Base-by-base conservation (phyloP, 148 eudicot genomes). In the Rhododendron kiyosumense region DNA sequence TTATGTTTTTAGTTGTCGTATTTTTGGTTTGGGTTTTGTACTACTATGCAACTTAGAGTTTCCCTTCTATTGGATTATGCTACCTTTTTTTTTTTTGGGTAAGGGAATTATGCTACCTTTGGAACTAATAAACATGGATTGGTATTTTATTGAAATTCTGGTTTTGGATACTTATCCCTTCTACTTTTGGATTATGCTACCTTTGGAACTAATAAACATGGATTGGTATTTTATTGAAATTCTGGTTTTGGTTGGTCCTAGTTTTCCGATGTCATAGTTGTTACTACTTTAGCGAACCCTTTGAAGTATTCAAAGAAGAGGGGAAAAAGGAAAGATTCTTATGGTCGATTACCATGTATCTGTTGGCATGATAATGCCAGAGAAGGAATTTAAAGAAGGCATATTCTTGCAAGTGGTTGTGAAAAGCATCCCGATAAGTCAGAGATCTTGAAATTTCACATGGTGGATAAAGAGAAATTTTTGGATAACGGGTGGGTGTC, bases 11-110 rank as follows among this genome's bases (percentile, higher is more conserved):
- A 43, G 24, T 81, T 4, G 13, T 86, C 28, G 13, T n/a, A n/a
- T 14, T 32, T 36, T 63, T 49, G 17, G 7, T 45, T 24, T 46
- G n/a, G 36, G 8, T 83, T 86, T 49, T 83, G 83, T 83, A 51
- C 46, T 61, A 77, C 36, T 28, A 69, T 86, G 85, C 45, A 46
- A 74, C 88, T 48, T 45, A 43, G 73, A 26, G 24, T 73, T 74
- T 20, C 22, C 45, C 4, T n/a, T n/a, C n/a, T n/a, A n/a, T n/a
- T n/a, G n/a, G n/a, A n/a, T n/a, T n/a, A n/a, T n/a, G n/a, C n/a
- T n/a, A n/a, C n/a, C n/a, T n/a, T n/a, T n/a, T n/a, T n/a, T n/a
- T n/a, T n/a, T n/a, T n/a, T n/a, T n/a, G n/a, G n/a, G n/a, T n/a
- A n/a, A n/a, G n/a, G n/a, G n/a, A n/a, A 26, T 65, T 14, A 63